These are phyloP conservation scores for Clathrospora elynae DNA, from an alignment of 2,329 filamentous ascomycete genomes.

Conservation along the genomic window DNA sequence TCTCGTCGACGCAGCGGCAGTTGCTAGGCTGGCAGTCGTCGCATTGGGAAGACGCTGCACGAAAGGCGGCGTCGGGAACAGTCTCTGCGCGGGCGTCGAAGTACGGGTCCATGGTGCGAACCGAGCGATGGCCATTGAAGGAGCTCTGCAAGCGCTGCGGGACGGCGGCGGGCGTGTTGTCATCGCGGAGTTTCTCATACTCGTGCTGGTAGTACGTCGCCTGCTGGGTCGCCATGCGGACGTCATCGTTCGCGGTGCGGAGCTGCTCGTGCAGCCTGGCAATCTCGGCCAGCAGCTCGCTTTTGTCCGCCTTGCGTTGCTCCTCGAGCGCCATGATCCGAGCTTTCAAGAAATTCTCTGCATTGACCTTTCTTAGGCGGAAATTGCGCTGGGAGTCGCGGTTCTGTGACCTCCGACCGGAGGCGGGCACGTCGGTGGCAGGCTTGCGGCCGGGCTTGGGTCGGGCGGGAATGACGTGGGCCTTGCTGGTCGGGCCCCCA, in stretches of 20 bases:
- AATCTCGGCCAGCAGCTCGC: conserved; percentile 21
- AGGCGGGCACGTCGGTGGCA: conserved; percentile 87
- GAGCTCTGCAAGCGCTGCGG: too few species aligned
- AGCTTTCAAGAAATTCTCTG: conserved; percentile 43
- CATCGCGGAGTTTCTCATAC: too few species aligned
- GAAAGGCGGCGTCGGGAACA: conserved; percentile 23
- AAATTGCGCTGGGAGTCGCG: conserved; percentile 89
- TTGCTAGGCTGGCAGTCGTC: conserved; percentile 38
- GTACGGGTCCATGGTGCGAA: too few species aligned
- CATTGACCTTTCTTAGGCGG: conserved; percentile 81
- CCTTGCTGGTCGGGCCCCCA: conserved; percentile 48
- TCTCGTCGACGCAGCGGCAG: conserved; percentile 42
- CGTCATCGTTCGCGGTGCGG: conserved; percentile 10
- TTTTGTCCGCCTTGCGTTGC: too few species aligned
- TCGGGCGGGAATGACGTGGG: conserved; percentile 49
- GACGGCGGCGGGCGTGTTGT: too few species aligned
- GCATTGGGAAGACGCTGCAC: conserved; percentile 27
- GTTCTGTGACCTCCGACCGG: conserved; percentile 94
- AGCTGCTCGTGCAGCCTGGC: conserved; percentile 4
- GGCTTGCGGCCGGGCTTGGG: conserved; percentile 84
- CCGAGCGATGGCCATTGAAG: too few species aligned
- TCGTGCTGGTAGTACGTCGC: conserved; percentile 21
- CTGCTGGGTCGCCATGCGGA: conserved; percentile 6
- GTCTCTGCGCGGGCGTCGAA: too few species aligned
- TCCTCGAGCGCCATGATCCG: conserved; percentile 17